Evolutionary conservation across 805 yeast genomes (phyloP).

Genomic region (Teunomyces atbi): DNA sequence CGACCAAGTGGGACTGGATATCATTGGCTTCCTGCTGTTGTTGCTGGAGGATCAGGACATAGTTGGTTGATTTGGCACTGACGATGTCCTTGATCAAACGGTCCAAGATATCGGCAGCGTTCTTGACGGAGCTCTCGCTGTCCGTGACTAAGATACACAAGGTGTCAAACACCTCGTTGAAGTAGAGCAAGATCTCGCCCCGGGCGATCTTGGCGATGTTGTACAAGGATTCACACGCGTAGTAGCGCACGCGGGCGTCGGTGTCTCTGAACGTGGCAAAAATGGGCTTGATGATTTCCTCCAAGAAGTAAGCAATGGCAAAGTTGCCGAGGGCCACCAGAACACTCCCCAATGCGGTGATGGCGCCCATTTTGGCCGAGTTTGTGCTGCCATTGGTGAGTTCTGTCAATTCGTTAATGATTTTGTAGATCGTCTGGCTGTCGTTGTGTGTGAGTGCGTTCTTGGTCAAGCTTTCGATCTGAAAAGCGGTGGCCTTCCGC

Average conservation of each 20-base stretch:
- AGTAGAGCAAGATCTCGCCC: conserved; percentile 87
- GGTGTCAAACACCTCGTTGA: conserved; percentile 93
- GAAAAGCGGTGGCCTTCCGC: conserved; percentile 51
- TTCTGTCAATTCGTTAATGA: conserved; percentile 77
- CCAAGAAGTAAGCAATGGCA: conserved; percentile 80
- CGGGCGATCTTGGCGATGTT: conserved; percentile 96
- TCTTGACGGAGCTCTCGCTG: conserved; percentile 85
- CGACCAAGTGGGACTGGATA: conserved; percentile 44
- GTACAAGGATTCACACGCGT: conserved; percentile 93
- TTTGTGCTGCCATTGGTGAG: conserved; percentile 68
- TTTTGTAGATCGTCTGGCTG: conserved; percentile 54
- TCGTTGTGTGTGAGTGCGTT: conserved; percentile 62
- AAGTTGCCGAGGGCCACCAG: conserved; percentile 87
- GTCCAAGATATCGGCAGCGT: conserved; percentile 92
- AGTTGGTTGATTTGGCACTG: conserved; percentile 88
- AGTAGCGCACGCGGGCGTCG: conserved; percentile 94
- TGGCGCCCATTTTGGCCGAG: conserved; percentile 86
- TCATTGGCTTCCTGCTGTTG: conserved; percentile 30
- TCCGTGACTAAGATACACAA: conserved; percentile 88
- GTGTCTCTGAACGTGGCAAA: conserved; percentile 95
- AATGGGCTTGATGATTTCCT: conserved; percentile 87
- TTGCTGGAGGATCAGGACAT: conserved; percentile 68
- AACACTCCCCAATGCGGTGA: conserved; percentile 93
- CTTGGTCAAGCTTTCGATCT: conserved; percentile 74
- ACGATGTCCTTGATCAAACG: conserved; percentile 90